Evolutionary conservation across 352 stramenopile genomes (phyloP).

Genomic region (Pythium guiyangense): DNA sequence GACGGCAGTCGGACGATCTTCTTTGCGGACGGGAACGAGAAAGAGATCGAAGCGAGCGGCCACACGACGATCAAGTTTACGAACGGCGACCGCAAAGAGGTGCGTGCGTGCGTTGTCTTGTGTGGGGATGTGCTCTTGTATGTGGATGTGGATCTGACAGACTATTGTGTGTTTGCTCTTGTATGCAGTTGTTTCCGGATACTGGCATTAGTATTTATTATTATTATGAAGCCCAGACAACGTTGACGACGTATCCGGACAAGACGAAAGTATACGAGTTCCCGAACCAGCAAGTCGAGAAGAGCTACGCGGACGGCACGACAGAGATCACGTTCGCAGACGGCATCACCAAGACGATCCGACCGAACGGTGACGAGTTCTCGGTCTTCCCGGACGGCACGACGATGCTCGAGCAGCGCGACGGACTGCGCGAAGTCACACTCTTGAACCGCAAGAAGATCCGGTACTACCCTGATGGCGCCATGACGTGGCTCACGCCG

Average conservation of each 20-base stretch:
- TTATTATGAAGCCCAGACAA: conserved; percentile 91
- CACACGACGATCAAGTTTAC: conserved; percentile 88
- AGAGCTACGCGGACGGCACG: conserved; percentile 87
- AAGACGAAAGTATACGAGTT: conserved; percentile 96
- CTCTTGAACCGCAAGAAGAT: conserved; percentile 67
- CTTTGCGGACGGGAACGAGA: conserved; percentile 92
- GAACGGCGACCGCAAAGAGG: conserved; percentile 96
- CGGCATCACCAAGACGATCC: conserved; percentile 89
- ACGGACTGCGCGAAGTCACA: conserved; percentile 75
- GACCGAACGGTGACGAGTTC: conserved; percentile 68
- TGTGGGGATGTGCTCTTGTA: background rate
- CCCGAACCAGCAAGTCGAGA: conserved; percentile 93
- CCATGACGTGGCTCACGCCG: conserved; percentile 48
- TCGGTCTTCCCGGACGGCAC: conserved; percentile 81
- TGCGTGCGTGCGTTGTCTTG: conserved; percentile 7
- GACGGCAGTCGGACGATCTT: conserved; percentile 70
- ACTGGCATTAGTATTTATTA: conserved; percentile 93
- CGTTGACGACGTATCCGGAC: conserved; percentile 92
- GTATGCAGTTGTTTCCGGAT: conserved; percentile 45
- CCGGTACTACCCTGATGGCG: conserved; percentile 70
- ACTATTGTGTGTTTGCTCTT: background rate
- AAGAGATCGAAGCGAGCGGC: conserved; percentile 89
- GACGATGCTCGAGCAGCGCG: conserved; percentile 69
- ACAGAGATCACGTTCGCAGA: conserved; percentile 96
- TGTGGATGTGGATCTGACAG: background rate